A percentile compares a stretch with the other conserved stretches of the same genome.
phyloP scores from a whole-genome alignment of 495 filamentous ascomycete species.

The Talaromyces wortmannii region DNA sequence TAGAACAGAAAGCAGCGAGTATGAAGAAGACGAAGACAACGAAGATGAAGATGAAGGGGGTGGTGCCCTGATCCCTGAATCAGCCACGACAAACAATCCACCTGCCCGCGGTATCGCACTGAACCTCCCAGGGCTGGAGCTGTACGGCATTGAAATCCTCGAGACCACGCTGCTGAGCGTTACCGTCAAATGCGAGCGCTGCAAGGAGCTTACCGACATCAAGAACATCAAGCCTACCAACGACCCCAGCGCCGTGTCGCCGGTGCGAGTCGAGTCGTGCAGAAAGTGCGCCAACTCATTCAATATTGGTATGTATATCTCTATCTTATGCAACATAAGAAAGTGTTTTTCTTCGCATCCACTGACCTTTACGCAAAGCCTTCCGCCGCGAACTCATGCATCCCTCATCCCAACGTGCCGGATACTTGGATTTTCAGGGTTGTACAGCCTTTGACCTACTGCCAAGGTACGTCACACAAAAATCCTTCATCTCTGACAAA shows the following conservation, averaged over 20 bases:
- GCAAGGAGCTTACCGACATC: slow-evolving; percentile 70
- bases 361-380: slow-evolving; percentile 20
- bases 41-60: slow-evolving; percentile 42
- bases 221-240: slow-evolving; percentile 51
- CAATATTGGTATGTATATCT: slow-evolving; percentile 39
- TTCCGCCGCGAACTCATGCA: slow-evolving; percentile 77
- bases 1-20: slow-evolving; percentile 23
- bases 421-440: slow-evolving; percentile 76
- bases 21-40: slow-evolving; percentile 36
- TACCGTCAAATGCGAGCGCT: slow-evolving; percentile 76
- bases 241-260: slow-evolving; percentile 22
- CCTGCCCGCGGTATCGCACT: slow-evolving; percentile 66
- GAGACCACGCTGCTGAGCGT: slow-evolving; percentile 64
- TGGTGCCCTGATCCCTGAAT: slow-evolving; percentile 21
- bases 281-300: slow-evolving; percentile 70
- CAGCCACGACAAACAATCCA: slow-evolving; percentile 10
- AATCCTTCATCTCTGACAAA: background rate
- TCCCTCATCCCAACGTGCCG: slow-evolving; percentile 65
- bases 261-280: slow-evolving; percentile 48
- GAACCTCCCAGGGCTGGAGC: slow-evolving; percentile 75
- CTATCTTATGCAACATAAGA: background rate
- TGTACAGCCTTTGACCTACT: slow-evolving; percentile 77
- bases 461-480: slow-evolving; percentile 48
- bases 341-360: background rate
- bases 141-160: slow-evolving; percentile 76